Conservation (phyloP, 1,284 basidiomycete genomes). For the Apiotrichum veenhuisii region DNA sequence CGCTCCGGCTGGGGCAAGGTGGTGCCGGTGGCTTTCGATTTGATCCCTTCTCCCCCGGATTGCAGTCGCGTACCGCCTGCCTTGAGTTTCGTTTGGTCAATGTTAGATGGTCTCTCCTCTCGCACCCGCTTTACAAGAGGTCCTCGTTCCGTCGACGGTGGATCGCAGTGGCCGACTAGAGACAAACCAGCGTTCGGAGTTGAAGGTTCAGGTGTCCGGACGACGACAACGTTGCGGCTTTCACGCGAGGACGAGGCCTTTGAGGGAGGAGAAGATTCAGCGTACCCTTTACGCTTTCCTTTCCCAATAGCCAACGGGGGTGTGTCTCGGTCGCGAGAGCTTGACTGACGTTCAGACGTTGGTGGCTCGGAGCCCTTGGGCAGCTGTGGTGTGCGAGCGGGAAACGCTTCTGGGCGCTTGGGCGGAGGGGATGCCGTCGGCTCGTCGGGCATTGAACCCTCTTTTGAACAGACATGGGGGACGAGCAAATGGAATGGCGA, state of each 20-base stretch:
- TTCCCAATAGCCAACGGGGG: slow-evolving; percentile 9
- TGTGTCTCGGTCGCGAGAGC: neutral
- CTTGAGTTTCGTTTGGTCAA: neutral
- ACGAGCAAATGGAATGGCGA: slow-evolving; percentile 42
- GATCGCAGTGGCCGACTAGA: neutral
- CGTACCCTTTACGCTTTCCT: slow-evolving; percentile 27
- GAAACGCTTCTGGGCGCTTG: slow-evolving; percentile 32
- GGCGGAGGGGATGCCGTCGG: slow-evolving; percentile 20
- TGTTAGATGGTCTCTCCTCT: neutral
- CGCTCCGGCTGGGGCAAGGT: neutral
- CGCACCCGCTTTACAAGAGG: neutral
- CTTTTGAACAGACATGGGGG: slow-evolving; percentile 34
- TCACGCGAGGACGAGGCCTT: neutral
- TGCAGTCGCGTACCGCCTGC: neutral
- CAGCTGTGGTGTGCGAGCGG: slow-evolving; percentile 13
- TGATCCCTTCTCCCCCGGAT: neutral
- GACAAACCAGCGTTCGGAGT: neutral
- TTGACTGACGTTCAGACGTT: neutral
- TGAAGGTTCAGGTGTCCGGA: neutral
- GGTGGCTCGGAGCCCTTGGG: neutral
- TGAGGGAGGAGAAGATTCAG: neutral
- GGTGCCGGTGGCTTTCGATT: slow-evolving; percentile 2
- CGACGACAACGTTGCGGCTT: neutral
- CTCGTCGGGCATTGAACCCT: neutral
- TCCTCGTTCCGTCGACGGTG: neutral